Conservation (phyloP, 2,329 filamentous ascomycete genomes). For the Bimuria novae-zelandiae region DNA sequence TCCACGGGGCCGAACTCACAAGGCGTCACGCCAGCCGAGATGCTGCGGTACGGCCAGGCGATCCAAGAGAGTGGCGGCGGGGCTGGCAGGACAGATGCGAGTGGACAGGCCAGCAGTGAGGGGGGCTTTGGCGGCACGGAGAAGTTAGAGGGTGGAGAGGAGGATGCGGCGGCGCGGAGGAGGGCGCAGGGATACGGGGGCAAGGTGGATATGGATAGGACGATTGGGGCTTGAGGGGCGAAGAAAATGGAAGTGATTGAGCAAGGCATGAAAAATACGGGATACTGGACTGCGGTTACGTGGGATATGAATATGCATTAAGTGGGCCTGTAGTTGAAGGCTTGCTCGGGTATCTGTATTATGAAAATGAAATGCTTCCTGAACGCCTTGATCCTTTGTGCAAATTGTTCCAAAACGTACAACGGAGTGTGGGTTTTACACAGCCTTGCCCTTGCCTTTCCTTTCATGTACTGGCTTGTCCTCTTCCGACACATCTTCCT, state of each 20-base stretch:
- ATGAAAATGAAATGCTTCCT: background rate
- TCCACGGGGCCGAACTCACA: constrained; percentile 49
- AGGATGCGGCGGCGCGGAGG: constrained; percentile 48
- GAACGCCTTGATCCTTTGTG: constrained; percentile 7
- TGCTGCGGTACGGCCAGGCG: constrained; percentile 60
- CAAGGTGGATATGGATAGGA: constrained; percentile 50
- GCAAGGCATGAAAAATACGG: background rate
- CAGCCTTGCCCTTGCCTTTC: constrained; percentile 51
- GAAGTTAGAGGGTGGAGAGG: constrained; percentile 45
- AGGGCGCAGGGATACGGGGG: constrained; percentile 60
- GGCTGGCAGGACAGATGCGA: constrained; percentile 54
- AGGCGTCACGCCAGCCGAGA: constrained; percentile 50
- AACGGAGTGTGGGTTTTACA: constrained; percentile 1
- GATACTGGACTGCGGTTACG: background rate
- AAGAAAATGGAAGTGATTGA: background rate
- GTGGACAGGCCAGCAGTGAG: constrained; percentile 45
- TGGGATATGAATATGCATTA: background rate
- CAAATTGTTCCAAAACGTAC: background rate
- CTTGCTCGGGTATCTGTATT: constrained; percentile 12
- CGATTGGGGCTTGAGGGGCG: constrained; percentile 55
- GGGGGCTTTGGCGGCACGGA: constrained; percentile 49
- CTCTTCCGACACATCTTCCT: constrained; percentile 46
- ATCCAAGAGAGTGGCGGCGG: constrained; percentile 62
- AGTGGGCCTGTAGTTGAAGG: background rate
- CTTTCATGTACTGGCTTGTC: constrained; percentile 40